Percentiles rank a stretch among this genome's conserved stretches.
These are phyloP conservation scores for Thelephora ganbajun DNA, from an alignment of 768 basidiomycete species.

Conservation along the genomic window DNA sequence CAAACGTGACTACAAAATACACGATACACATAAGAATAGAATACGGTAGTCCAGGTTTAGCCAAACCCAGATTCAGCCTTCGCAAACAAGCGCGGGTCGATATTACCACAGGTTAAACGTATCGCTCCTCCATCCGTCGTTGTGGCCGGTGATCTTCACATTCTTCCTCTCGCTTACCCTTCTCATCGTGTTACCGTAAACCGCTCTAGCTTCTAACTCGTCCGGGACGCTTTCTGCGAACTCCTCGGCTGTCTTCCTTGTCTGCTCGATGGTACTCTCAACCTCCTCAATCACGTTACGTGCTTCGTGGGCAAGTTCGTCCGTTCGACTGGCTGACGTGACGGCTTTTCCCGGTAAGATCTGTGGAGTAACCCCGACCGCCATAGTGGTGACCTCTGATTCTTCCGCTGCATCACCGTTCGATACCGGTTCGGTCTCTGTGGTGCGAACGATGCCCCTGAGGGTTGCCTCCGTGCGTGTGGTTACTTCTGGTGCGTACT, in stretches of 20 bases:
- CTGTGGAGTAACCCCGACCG: constrained; percentile 15
- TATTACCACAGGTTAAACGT: constrained; percentile 31
- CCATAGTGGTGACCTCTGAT: constrained; percentile 12
- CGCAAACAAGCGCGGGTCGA: no score
- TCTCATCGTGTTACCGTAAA: constrained; percentile 1
- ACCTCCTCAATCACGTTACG: constrained; percentile 8
- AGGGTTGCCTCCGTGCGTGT: constrained; percentile 10
- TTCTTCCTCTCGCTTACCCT: constrained; percentile 2
- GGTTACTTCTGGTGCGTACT: neutral
- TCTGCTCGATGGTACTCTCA: neutral
- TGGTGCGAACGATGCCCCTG: constrained; percentile 13
- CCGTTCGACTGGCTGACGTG: constrained; percentile 7
- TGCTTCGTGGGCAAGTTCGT: constrained; percentile 2
- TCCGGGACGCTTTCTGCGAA: constrained; percentile 2
- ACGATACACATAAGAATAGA: no score
- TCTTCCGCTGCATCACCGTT: constrained; percentile 5
- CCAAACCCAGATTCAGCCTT: no score
- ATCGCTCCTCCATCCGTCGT: constrained; percentile 30
- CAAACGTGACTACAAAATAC: no score
- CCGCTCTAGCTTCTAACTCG: neutral
- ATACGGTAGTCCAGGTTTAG: no score
- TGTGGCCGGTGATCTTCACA: constrained; percentile 1
- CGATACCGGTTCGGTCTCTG: constrained; percentile 3
- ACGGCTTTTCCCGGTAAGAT: constrained; percentile 15
- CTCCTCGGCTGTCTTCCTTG: constrained; percentile 4